Evolutionary conservation across 73 alveolate genomes (phyloP).

Genomic region (Paramecium sexaurelia): DNA sequence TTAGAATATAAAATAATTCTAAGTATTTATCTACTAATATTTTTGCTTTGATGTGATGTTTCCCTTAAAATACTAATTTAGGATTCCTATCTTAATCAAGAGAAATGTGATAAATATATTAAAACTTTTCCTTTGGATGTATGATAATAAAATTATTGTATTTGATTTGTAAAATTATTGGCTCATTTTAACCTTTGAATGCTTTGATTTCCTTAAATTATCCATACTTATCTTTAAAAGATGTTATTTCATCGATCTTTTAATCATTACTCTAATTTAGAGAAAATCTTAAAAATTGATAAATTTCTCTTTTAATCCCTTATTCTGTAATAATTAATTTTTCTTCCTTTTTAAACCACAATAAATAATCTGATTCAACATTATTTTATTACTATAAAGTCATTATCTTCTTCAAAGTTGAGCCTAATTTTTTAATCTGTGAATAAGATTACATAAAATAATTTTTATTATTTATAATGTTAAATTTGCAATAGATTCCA

Average conservation of each 20-base stretch:
- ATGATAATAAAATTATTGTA: neutral
- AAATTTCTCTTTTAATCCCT: neutral
- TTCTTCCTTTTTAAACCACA: conserved; percentile 13
- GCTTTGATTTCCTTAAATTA: neutral
- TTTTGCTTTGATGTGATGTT: neutral
- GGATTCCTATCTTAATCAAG: neutral
- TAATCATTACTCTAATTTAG: neutral
- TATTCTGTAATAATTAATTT: neutral
- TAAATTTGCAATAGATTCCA: too few relatives aligned
- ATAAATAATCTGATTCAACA: neutral
- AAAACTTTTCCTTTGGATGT: neutral
- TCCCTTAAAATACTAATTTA: neutral
- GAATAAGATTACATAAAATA: neutral
- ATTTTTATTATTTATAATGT: neutral
- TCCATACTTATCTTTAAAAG: neutral
- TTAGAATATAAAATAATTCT: neutral
- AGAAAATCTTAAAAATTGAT: neutral
- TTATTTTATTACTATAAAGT: neutral
- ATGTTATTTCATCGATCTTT: neutral
- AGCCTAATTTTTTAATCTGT: neutral
- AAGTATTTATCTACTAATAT: neutral
- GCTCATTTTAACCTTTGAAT: neutral
- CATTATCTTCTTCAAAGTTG: neutral
- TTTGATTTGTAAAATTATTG: neutral
- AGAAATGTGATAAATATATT: neutral